Percentiles rank a stretch among this genome's conserved stretches.
phyloP scores from a whole-genome alignment of 2,329 filamentous ascomycete genomes.

The Didymella exigua region DNA sequence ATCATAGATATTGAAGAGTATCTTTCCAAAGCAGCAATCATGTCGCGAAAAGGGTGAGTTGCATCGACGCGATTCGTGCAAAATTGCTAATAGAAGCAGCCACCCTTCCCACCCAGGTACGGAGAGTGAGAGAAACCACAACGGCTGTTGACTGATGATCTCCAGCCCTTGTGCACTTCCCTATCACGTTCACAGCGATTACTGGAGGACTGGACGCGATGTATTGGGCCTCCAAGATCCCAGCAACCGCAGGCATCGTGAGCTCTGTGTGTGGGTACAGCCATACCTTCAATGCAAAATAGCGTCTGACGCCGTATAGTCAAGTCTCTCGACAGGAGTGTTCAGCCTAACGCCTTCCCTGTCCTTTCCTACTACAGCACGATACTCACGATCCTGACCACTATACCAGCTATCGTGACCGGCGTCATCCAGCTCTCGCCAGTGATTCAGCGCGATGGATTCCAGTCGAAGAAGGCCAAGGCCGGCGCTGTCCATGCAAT shows the following conservation, averaged over 20 bases:
- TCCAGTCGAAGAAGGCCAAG: conserved; percentile 51
- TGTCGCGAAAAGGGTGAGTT: conserved; percentile 14
- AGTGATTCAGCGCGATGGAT: conserved; percentile 52
- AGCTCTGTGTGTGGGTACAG: conserved; percentile 30
- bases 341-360: conserved; percentile 43
- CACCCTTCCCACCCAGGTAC: conserved; percentile 48
- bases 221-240: conserved; percentile 41
- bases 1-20: background rate
- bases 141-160: no score
- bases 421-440: conserved; percentile 49
- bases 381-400: conserved; percentile 46
- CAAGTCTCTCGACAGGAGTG: conserved; percentile 36
- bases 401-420: conserved; percentile 40
- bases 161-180: conserved; percentile 56
- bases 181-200: conserved; percentile 53
- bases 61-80: no score
- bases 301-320: conserved; percentile 18
- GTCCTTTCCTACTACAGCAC: conserved; percentile 53
- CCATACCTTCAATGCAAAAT: background rate
- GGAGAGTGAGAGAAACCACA: no score
- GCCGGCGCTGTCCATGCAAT: conserved; percentile 51
- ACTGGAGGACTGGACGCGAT: conserved; percentile 52
- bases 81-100: conserved; percentile 24
- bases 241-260: conserved; percentile 42
- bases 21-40: background rate